These are phyloP conservation scores for Talaromyces rugulosus DNA, from an alignment of 2,329 filamentous ascomycete genomes.

Conservation along the genomic window DNA sequence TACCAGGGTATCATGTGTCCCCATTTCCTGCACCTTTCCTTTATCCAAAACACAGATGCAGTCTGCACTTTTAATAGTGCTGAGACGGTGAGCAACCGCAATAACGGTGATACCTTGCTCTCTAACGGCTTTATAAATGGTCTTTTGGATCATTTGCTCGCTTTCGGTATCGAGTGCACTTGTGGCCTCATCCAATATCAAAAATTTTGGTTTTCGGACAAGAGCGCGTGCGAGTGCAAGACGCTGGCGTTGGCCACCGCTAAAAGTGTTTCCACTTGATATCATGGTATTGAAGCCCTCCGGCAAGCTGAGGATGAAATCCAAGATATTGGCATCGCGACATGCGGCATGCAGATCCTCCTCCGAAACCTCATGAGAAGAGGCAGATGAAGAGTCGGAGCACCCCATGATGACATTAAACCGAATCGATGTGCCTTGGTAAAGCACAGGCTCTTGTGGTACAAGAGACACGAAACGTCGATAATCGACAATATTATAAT, in stretches of 20 bases:
- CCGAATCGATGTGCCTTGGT: constrained; percentile 41
- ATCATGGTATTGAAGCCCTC: constrained; percentile 59
- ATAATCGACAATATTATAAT: constrained; percentile 33
- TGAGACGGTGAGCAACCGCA: constrained; percentile 39
- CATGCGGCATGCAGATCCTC: constrained; percentile 65
- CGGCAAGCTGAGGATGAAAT: constrained; percentile 58
- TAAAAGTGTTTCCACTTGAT: constrained; percentile 54
- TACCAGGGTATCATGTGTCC: not conserved
- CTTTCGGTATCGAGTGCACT: constrained; percentile 55
- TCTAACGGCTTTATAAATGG: constrained; percentile 28
- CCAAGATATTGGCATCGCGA: constrained; percentile 65
- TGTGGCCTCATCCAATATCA: constrained; percentile 60
- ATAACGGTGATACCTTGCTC: constrained; percentile 31
- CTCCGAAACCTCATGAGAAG: constrained; percentile 52
- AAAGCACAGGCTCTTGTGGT: constrained; percentile 45
- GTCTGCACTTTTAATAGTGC: constrained; percentile 57
- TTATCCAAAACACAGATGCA: constrained; percentile 28
- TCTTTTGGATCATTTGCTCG: constrained; percentile 45
- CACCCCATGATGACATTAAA: constrained; percentile 44
- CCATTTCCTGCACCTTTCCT: not conserved
- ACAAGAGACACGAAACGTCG: constrained; percentile 44
- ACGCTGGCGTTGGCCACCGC: constrained; percentile 57
- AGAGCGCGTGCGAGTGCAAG: constrained; percentile 57
- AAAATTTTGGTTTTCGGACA: constrained; percentile 49
- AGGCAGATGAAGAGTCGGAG: constrained; percentile 29